Evolutionary conservation across 2,329 filamentous ascomycete genomes (phyloP), one percentile per base, ranked within the genome.

Genomic region (Sporothrix euskadiensis): DNA sequence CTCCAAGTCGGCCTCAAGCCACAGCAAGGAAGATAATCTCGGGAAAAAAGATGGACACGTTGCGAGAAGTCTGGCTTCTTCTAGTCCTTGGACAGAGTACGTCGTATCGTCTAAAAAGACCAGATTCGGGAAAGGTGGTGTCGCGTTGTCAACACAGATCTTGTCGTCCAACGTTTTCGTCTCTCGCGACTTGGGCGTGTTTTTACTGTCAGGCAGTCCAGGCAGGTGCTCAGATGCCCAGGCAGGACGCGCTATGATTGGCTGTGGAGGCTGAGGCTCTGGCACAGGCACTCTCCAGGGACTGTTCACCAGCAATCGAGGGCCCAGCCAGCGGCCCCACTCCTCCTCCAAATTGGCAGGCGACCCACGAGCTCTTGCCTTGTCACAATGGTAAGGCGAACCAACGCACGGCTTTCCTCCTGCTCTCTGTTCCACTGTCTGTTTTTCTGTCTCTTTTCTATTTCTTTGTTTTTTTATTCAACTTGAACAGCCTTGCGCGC

Each of bases 241-340:
- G 68, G 68, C 68, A 70, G 52, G 41, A 16, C 54, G 22, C 69
- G 69, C 54, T 61, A 30, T 61, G 35, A 59, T 71, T 59, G 69
- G 69, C 35, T 22, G 39, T 6, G 41, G 41, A 44, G 41, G 41
- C 41, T 19, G 19, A 63, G 57, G 32, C 57, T 63, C 22, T 4
- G 14, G 7, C 16, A n/a, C 7, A 32, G 5, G n/a, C 54, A 14
- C 4, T 30, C 2, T n/a, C 26, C 26, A 32, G 5, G n/a, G 22
- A 14, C 4, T 30, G 0, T n/a, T 26, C 54, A 32, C 26, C 22
- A 57, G 49, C 49, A 26, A 57, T 57, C 56, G 26, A 57, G 56
- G 12, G 19, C 49, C 49, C n/a, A 9, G 16, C 49, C 56, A 57
- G 49, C 14, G n/a, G 52, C 52, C 57, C 57, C 57, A 19, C 32